Evolutionary conservation across 2,329 filamentous ascomycete genomes (phyloP).

Genomic region (Pseudogymnoascus destructans): DNA sequence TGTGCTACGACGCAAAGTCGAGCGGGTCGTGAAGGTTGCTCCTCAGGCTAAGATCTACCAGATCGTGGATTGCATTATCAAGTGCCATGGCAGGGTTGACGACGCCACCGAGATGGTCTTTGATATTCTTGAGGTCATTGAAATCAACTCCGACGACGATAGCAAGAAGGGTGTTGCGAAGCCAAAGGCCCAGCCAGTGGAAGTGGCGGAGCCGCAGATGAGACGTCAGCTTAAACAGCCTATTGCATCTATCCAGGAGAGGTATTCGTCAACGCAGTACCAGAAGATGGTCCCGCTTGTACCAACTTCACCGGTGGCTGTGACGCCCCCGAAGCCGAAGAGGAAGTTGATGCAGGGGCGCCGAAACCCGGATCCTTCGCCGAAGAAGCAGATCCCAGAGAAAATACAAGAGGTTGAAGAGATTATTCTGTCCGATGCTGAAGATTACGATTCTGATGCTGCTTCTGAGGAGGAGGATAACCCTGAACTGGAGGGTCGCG

Average conservation of each 20-base stretch:
- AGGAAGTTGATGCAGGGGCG: slow-evolving; percentile 25
- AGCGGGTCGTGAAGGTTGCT: slow-evolving; percentile 37
- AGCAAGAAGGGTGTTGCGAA: slow-evolving; percentile 6
- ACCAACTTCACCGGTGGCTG: slow-evolving; percentile 10
- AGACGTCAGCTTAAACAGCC: slow-evolving; percentile 42
- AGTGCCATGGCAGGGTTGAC: slow-evolving; percentile 38
- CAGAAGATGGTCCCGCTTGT: slow-evolving; percentile 16
- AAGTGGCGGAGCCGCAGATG: slow-evolving; percentile 33
- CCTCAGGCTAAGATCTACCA: slow-evolving; percentile 31
- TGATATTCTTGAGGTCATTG: slow-evolving; percentile 27
- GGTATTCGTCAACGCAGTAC: slow-evolving; percentile 38
- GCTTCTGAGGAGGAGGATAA: slow-evolving; percentile 27
- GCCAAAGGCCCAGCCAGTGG: slow-evolving; percentile 12
- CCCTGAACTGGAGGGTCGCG: slow-evolving; percentile 36
- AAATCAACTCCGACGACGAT: slow-evolving; percentile 4
- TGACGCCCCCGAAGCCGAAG: slow-evolving; percentile 23
- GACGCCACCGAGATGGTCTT: slow-evolving; percentile 38
- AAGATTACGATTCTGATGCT: slow-evolving; percentile 23
- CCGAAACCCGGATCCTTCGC: slow-evolving; percentile 18
- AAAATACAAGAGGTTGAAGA: slow-evolving; percentile 9
- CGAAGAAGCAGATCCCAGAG: slow-evolving; percentile 16
- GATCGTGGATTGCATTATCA: slow-evolving; percentile 37
- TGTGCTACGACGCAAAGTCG: slow-evolving; percentile 36
- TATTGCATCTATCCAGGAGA: slow-evolving; percentile 43
- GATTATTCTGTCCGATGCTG: slow-evolving; percentile 18